Base-by-base conservation (phyloP, 176 grass and related monocot species). In the Guadua angustifolia region DNA sequence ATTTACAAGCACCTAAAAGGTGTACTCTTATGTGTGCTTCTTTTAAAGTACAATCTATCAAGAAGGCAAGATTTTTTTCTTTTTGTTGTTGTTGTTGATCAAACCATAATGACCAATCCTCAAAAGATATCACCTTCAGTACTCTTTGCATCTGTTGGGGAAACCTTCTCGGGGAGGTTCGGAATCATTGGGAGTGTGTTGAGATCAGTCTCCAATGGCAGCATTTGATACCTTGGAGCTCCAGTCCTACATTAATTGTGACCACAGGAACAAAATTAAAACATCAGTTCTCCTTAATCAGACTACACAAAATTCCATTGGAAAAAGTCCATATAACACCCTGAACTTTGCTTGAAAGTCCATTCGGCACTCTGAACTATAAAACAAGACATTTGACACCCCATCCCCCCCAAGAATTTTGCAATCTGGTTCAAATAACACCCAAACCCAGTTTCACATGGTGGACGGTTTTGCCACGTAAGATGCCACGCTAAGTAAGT, bases 211-310 rank as follows among this genome's bases (percentile, higher is more conserved):
- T 98, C 93, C 67, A 92, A 68, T 15, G 96, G 96, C 39, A 98
- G 85, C 96, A 98, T 98, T 89, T 98, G 96, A 77, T 98, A 98
- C 81, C 91, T 91, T 49, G 96, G 96, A 80, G 91, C 96, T 66
- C 86, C 96, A 61, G 77, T 94, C 75, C 96, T 98, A 79, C 79
- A 94, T 36, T 19, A 69, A 80, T 57, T 69, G 55, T 26, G 17
- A 62, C 18, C 66, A 40, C 42, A 88, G n/a, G 5, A 59, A 15
- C 47, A 75, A 50, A 78, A 74, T 78, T 67, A 88, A 45, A 53
- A 66, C 29, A 60, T 32, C 6, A 39, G 10, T 67, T 79, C n/a
- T 68, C 66, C 46, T 50, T 24, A 86, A 17, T 26, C 26, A 71
- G 65, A 50, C 65, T 65, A 1, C 4, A 45, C 9, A 15, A 56